These are phyloP conservation scores for Neonectria punicea DNA, from an alignment of 2,329 filamentous ascomycete genomes.

Conservation along the genomic window DNA sequence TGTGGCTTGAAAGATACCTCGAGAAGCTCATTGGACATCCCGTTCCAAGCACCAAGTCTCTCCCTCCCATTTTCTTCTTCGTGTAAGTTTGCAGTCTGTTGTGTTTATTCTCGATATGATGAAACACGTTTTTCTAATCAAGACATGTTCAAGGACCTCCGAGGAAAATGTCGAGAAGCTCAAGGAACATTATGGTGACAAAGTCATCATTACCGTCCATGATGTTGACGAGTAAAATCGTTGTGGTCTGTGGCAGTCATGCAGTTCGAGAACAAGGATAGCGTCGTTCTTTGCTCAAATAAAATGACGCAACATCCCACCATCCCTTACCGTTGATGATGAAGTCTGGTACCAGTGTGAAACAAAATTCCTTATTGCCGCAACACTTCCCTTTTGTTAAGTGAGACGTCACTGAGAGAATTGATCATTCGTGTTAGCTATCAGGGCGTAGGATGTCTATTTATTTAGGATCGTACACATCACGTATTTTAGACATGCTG, in stretches of 20 bases:
- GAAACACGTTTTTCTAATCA: not conserved
- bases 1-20: not conserved
- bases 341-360: too few relatives aligned
- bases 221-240: not conserved
- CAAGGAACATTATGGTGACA: not conserved
- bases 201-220: not conserved
- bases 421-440: too few relatives aligned
- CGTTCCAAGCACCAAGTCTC: not conserved
- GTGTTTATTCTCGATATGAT: not conserved
- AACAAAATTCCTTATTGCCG: too few relatives aligned
- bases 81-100: not conserved
- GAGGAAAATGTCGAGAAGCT: slow-evolving; percentile 1
- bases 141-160: not conserved
- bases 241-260: not conserved
- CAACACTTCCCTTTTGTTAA: too few relatives aligned
- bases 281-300: not conserved
- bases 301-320: too few relatives aligned
- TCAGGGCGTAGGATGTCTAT: too few relatives aligned
- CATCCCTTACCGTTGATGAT: too few relatives aligned
- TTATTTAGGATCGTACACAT: too few relatives aligned
- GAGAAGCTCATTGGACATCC: not conserved
- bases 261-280: not conserved
- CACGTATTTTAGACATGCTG: too few relatives aligned
- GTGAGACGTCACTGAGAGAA: too few relatives aligned
- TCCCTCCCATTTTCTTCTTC: not conserved